Base-by-base conservation (phyloP, 805 yeast species). In the Candida qinlingensis region DNA sequence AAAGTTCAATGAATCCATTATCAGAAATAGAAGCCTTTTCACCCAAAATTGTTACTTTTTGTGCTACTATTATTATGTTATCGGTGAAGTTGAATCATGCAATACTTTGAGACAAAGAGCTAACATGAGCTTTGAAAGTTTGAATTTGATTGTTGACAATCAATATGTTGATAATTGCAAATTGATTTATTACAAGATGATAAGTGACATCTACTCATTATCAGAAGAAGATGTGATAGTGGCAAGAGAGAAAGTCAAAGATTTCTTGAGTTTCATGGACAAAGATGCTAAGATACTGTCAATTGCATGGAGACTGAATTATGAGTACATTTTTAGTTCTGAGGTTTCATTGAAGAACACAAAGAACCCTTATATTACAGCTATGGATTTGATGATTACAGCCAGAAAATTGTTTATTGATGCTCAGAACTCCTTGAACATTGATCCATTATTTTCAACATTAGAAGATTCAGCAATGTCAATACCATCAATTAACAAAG, bases 381-480 rank as follows among this genome's bases (percentile, higher is more conserved):
- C 62, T 1, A 46, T 59, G 47, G 63, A 65, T 45, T 50, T 53
- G 7, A 55, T 71, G 47, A 68, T 68, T 47, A 57, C 59, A 28
- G 56, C 67, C 6, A 62, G 67, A 42, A 54, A 54, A 13, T 53
- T 58, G 11, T 67, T 69, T 40, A 46, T 56, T n/a, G 56, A 55
- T 33, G 68, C 71, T 2, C 58, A 67, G 40, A 57, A 51, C 3
- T 57, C 59, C 5, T 53, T 75, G 51, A 66, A 65, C 29, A 52
- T 53, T 13, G 81, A 79, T 56, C 82, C 85, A 0, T 70, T 75
- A 33, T 70, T 74, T 41, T 72, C 76, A 4, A 70, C 73, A 6
- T 53, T 78, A 39, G 74, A 69, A 43, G 83, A 79, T 36, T 75
- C 82, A 0, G 79, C 76, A 0, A 59, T 76, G 46, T 70, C 77